Evolutionary conservation across 2,329 filamentous ascomycete genomes (phyloP).

Genomic region (Sarocladiaceae sp.): DNA sequence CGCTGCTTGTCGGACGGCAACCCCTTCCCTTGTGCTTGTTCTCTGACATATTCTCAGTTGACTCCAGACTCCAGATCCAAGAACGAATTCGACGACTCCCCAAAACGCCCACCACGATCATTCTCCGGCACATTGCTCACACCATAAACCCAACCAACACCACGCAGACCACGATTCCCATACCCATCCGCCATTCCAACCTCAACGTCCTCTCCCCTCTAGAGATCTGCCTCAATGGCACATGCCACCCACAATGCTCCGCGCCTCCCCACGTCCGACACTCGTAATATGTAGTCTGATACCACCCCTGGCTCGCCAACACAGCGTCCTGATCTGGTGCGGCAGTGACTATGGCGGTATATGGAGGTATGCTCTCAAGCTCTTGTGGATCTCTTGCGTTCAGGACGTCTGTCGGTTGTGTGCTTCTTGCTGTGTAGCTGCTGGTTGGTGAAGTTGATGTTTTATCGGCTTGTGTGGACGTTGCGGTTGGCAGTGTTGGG

Average conservation of each 20-base stretch:
- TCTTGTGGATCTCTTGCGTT: neutral
- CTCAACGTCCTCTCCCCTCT: neutral
- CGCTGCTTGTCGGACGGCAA: neutral
- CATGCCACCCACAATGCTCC: conserved; percentile 32
- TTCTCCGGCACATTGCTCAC: too few species aligned
- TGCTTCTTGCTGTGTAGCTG: neutral
- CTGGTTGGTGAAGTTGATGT: conserved; percentile 4
- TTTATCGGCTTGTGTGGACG: neutral
- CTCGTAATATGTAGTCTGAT: conserved; percentile 29
- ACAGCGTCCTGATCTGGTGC: conserved; percentile 24
- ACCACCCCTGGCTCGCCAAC: conserved; percentile 25
- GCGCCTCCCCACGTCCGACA: conserved; percentile 25
- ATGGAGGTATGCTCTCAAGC: conserved; percentile 20
- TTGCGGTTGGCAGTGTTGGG: neutral
- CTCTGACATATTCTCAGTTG: too few species aligned
- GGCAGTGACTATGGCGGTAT: conserved; percentile 21
- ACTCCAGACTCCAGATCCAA: too few species aligned
- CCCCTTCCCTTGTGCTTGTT: neutral
- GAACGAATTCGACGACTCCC: too few species aligned
- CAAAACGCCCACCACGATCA: too few species aligned
- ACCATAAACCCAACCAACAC: neutral
- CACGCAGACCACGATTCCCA: neutral
- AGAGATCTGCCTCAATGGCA: conserved; percentile 12
- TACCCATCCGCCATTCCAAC: conserved; percentile 8
- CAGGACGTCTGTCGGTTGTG: conserved; percentile 1